Evolutionary conservation across 2,329 filamentous ascomycete genomes (phyloP).

Genomic region (Hypoxylon sp.): DNA sequence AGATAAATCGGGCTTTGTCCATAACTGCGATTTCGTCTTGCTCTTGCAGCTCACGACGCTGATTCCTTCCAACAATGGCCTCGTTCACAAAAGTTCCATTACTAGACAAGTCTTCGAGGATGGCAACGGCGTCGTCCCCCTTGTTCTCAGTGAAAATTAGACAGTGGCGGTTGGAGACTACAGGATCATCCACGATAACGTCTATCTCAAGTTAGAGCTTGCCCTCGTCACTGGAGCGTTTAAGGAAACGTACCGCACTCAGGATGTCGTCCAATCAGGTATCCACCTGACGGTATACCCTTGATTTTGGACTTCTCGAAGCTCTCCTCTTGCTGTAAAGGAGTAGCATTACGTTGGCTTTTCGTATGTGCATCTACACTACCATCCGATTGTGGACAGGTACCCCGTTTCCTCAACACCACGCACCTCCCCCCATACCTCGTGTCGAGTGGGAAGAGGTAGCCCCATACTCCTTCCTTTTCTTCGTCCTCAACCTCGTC

Average conservation of each 20-base stretch:
- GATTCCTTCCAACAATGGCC: constrained; percentile 89
- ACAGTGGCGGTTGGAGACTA: constrained; percentile 89
- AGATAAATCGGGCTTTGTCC: constrained; percentile 87
- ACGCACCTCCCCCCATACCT: constrained; percentile 74
- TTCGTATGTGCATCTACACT: constrained; percentile 56
- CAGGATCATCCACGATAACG: constrained; percentile 78
- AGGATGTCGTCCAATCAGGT: constrained; percentile 90
- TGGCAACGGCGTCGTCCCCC: constrained; percentile 71
- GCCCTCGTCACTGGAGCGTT: no score
- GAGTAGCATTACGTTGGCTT: constrained; percentile 58
- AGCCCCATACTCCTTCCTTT: constrained; percentile 93
- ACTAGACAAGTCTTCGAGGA: constrained; percentile 92
- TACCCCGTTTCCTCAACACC: constrained; percentile 79
- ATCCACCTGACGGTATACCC: constrained; percentile 80
- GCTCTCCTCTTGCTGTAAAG: constrained; percentile 67
- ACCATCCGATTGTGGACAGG: constrained; percentile 72
- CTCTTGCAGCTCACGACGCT: constrained; percentile 87
- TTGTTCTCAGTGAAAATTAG: constrained; percentile 74
- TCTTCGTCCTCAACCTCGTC: constrained; percentile 89
- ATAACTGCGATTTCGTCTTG: constrained; percentile 91
- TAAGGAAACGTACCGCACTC: constrained; percentile 82
- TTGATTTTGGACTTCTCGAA: constrained; percentile 73
- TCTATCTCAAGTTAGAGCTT: constrained; percentile 60
- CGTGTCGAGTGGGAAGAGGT: constrained; percentile 84
- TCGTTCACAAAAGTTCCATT: constrained; percentile 99